Base-by-base conservation (phyloP, 139 green algal species). In the Limnomonas spitsbergensis region DNA sequence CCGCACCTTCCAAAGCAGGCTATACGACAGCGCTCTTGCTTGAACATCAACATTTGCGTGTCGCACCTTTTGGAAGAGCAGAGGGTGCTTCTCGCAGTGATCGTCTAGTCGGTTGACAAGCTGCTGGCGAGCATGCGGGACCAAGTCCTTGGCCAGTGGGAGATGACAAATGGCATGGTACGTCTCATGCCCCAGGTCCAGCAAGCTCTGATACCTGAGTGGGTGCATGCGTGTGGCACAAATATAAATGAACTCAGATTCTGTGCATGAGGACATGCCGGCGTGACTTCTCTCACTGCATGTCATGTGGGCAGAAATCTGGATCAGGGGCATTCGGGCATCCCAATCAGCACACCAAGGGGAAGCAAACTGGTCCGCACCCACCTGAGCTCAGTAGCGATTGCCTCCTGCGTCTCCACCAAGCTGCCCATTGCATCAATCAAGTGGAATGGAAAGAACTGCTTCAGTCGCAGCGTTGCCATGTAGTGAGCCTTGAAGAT, bases 351-450 rank as follows among this genome's bases (percentile, higher is more conserved):
- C n/a, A n/a, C n/a, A n/a, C n/a, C n/a, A n/a, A n/a, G n/a, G n/a
- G n/a, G n/a, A n/a, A n/a, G n/a, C n/a, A n/a, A n/a, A n/a, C n/a
- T n/a, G n/a, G n/a, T n/a, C 1, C 73, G n/a, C n/a, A n/a, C n/a
- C n/a, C n/a, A 89, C 85, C 86, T 73, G 4, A 91, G 82, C 75
- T 91, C 87, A 29, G 81, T 82, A 29, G 83, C 87, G 53, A 91
- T 91, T n/a, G 85, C 88, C 76, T 95, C 90, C 54, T 95, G 73
- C 42, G 87, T 92, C 79, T 93, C 87, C 31, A 79, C 87, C 42
- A 97, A 77, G 6, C 75, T 90, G 29, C 94, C 94, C 92, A 97
- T 97, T 27, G 94, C 90, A 78, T 98, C 94, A 53, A 98, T 98
- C 20, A 98, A 85, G 66, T 89, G 90, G 86, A 98, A 98, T 36